Conservation (phyloP, 148 eudicot species). For the Amaranthus palmeri region DNA sequence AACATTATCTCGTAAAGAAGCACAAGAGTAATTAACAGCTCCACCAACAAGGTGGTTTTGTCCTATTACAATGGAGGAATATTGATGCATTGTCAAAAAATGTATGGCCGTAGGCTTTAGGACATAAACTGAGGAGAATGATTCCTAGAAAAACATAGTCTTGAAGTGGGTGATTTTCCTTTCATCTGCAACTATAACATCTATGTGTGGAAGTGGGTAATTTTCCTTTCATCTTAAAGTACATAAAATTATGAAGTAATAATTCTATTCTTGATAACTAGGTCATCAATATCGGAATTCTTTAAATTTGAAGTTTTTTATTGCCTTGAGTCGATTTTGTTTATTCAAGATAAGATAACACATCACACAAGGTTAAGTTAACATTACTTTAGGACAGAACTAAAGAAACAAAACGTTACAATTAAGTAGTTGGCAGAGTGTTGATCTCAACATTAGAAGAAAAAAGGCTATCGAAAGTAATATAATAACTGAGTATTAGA, state of each 20-base stretch:
- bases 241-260: no score
- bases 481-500: no score
- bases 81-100: background rate
- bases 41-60: background rate
- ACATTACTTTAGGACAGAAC: no score
- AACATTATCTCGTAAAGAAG: background rate
- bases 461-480: no score
- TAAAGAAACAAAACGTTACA: no score
- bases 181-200: background rate
- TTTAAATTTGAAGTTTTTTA: background rate
- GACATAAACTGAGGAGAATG: background rate
- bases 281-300: background rate
- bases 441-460: no score
- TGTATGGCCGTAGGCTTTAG: no score
- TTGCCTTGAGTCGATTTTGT: background rate
- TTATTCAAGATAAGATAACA: background rate
- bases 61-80: background rate
- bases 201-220: background rate
- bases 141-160: background rate
- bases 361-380: background rate
- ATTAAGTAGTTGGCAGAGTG: no score
- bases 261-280: background rate
- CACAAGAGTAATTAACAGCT: background rate
- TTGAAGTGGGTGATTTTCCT: background rate
- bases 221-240: background rate